Base-by-base conservation (phyloP, 1,284 basidiomycete species). In the Ustilago loliicola region DNA sequence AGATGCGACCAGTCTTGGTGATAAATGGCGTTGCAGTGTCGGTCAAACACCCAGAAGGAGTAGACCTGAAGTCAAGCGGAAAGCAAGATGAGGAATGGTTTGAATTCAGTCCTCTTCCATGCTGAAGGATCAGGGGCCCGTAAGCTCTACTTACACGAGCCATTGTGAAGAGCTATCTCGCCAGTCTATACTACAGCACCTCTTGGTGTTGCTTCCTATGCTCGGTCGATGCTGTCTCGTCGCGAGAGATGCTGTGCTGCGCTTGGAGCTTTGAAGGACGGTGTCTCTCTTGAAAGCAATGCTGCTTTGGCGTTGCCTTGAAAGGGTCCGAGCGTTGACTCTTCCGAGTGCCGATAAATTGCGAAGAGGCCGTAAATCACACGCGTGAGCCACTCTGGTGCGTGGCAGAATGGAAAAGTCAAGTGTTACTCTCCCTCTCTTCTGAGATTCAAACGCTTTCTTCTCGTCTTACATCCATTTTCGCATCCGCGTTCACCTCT, bases 11-110 rank as follows among this genome's bases (percentile, higher is more conserved):
- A 86, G 60, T 86, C 84, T 63, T 84, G 80, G 52, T 85, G 80
- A 59, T 83, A 86, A 59, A 86, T 76, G 36, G 79, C 74, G 11
- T 83, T 73, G 68, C 84, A 86, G 57, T 83, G 77, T 19, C 83
- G 75, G 53, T 85, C 84, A 72, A 85, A 86, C 56, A 86, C 76
- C 83, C 83, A 86, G 25, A 86, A 67, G 11, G 84, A 84, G 51
- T 82, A 82, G 32, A 80, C 83, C 77, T 83, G 67, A 27, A 30
- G 27, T 13, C 3, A 17, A 15, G 13, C 7, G n/a, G 42, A 45
- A 48, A 34, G 10, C 29, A 30, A 27, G 32, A 30, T 32, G 30
- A n/a, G 23, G 32, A 2, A 13, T 34, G 52, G 32, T 42, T 5
- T 19, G 2, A 19, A 38, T 34, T 48, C 3, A 29, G 56, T 32